Conservation (phyloP, 2,329 filamentous ascomycete species). For the Pseudopyrenochaeta lycopersici region DNA sequence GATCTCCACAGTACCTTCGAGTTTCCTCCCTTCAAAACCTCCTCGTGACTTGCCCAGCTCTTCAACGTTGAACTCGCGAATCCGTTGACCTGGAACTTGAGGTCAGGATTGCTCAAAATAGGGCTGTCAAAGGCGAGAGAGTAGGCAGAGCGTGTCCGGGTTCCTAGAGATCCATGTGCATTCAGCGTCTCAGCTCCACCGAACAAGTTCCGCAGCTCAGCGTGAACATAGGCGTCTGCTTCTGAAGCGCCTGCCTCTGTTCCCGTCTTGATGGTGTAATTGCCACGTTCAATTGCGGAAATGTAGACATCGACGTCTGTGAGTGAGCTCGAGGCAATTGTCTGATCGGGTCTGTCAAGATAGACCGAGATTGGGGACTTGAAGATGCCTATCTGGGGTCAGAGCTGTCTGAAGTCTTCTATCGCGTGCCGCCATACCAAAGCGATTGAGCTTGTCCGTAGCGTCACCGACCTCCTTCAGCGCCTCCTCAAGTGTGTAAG, state of each 20-base stretch:
- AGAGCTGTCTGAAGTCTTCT: slow-evolving; percentile 12
- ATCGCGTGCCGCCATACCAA: slow-evolving; percentile 66
- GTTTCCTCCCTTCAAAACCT: slow-evolving; percentile 80
- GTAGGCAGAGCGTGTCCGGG: slow-evolving; percentile 89
- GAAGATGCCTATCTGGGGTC: slow-evolving; percentile 75
- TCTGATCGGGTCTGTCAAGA: slow-evolving; percentile 76
- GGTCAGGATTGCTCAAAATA: slow-evolving; percentile 82
- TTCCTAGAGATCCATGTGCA: slow-evolving; percentile 87
- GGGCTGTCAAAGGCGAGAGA: slow-evolving; percentile 86
- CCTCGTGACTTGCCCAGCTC: slow-evolving; percentile 92
- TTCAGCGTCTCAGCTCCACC: slow-evolving; percentile 91
- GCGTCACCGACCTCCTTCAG: slow-evolving; percentile 75
- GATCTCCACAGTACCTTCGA: slow-evolving; percentile 80
- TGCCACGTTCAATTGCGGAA: slow-evolving; percentile 79
- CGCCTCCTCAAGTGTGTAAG: slow-evolving; percentile 80
- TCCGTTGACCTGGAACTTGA: slow-evolving; percentile 80
- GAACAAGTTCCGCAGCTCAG: slow-evolving; percentile 89
- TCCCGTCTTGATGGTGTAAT: slow-evolving; percentile 89
- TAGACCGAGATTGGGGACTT: slow-evolving; percentile 83
- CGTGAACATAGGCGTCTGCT: slow-evolving; percentile 89
- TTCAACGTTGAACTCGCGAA: slow-evolving; percentile 87
- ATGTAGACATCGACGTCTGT: slow-evolving; percentile 85
- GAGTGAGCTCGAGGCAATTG: slow-evolving; percentile 73
- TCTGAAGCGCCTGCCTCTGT: slow-evolving; percentile 95
- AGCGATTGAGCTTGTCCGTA: slow-evolving; percentile 77